Evolutionary conservation across 768 basidiomycete genomes (phyloP), one percentile per base, ranked within the genome.

Genomic region (Suillus clintonianus): DNA sequence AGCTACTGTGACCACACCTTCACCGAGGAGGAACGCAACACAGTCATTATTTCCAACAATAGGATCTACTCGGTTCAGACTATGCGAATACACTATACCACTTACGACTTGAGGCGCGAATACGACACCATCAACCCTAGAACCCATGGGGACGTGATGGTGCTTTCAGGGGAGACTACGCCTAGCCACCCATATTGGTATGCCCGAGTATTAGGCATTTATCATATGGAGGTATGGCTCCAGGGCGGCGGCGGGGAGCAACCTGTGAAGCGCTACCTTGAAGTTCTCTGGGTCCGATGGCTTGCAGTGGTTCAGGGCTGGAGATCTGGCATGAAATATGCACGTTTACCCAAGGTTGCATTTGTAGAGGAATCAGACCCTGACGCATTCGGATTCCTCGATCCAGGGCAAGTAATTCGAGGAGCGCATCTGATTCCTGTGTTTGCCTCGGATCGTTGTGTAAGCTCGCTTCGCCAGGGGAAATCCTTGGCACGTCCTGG

Each of bases 201-300:
- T 70, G 78, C 74, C 1, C 67, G 71, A 5, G 65, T 80, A 10
- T 57, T 79, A 11, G 74, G 76, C 0, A 70, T 80, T 0, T 82
- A 73, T 60, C 71, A 72, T 41, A 34, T 62, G 15, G 42, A 59
- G 9, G 63, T 68, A 3, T 24, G 64, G n/a, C 51, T 68, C 8
- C 2, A 34, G n/a, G n/a, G n/a, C n/a, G n/a, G n/a, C 0, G 9
- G 60, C 0, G n/a, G 51, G 15, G 30, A 13, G 0, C 71, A 8
- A 41, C 27, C 1, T 64, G 24, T 27, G 60, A 59, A 1, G 37
- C 27, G 2, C 56, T 50, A 14, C 56, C 65, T 10, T 60, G 63
- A 80, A 3, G 76, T 84, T 22, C 66, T 85, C 3, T 83, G 78
- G 71, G 79, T 85, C 0, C 68, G 71, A 0, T 81, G 81, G 78